Conservation (phyloP, 2,329 filamentous ascomycete genomes). For the Ceratocystis papillata region DNA sequence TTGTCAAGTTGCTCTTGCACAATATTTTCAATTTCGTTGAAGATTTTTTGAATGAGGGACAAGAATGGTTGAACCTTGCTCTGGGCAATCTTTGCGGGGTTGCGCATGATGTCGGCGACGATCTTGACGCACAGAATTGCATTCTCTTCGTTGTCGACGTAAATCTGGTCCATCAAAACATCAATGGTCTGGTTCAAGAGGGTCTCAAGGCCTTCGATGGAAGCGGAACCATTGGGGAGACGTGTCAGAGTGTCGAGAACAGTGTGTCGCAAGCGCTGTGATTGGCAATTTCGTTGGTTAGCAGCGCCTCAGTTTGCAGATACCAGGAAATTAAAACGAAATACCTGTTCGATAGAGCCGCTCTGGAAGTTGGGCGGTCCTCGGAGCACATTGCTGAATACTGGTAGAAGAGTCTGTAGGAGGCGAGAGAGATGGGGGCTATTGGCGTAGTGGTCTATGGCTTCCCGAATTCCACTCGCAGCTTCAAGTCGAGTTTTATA, state of each 20-base stretch:
- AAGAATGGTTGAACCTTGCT: conserved; percentile 82
- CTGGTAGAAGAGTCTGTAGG: conserved; percentile 75
- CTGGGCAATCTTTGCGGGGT: conserved; percentile 70
- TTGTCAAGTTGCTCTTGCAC: conserved; percentile 93
- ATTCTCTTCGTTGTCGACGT: conserved; percentile 95
- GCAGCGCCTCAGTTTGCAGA: background rate
- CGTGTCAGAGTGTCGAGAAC: conserved; percentile 91
- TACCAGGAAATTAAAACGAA: conserved; percentile 26
- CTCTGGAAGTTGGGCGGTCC: conserved; percentile 85
- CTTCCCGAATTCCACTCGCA: conserved; percentile 79
- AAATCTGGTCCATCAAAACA: conserved; percentile 76
- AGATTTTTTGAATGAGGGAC: conserved; percentile 86
- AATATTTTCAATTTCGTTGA: conserved; percentile 90
- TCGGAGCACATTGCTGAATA: conserved; percentile 75
- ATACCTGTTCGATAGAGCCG: conserved; percentile 76
- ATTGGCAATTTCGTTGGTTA: conserved; percentile 27
- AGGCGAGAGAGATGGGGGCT: conserved; percentile 69
- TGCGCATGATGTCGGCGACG: conserved; percentile 89
- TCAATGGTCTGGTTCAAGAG: conserved; percentile 85
- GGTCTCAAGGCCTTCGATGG: conserved; percentile 71
- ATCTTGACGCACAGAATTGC: conserved; percentile 97
- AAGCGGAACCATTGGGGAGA: conserved; percentile 58
- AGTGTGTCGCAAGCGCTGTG: conserved; percentile 76
- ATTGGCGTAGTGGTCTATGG: conserved; percentile 75
- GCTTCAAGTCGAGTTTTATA: conserved; percentile 67